These are phyloP conservation scores for Candida verbasci DNA, from an alignment of 805 yeast species.

Conservation along the genomic window DNA sequence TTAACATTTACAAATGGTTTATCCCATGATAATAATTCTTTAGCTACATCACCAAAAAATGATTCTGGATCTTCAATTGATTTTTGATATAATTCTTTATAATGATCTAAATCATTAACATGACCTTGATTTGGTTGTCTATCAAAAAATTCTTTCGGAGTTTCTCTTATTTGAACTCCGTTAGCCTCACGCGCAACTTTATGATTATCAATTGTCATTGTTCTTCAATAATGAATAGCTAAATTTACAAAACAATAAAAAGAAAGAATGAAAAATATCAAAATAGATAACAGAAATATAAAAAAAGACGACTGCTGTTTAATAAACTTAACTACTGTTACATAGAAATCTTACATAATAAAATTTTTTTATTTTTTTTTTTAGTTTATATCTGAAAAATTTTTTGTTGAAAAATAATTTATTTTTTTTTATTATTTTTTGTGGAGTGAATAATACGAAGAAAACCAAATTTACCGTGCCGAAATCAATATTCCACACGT, in stretches of 20 bases:
- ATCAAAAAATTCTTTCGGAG: slow-evolving; percentile 51
- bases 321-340: no score
- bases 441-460: not conserved
- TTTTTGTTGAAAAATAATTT: not conserved
- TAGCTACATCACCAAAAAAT: slow-evolving; percentile 78
- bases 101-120: slow-evolving; percentile 60
- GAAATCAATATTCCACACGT: no score
- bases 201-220: slow-evolving; percentile 31
- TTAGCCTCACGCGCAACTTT: slow-evolving; percentile 61
- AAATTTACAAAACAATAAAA: not conserved
- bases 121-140: slow-evolving; percentile 62
- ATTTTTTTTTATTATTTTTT: not conserved
- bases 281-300: not conserved
- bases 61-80: slow-evolving; percentile 75
- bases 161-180: slow-evolving; percentile 42
- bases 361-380: no score
- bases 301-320: no score
- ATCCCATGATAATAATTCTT: slow-evolving; percentile 73
- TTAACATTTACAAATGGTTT: slow-evolving; percentile 64
- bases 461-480: no score
- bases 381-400: not conserved
- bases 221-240: slow-evolving; percentile 1
- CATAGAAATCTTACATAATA: no score
- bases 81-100: slow-evolving; percentile 63
- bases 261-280: not conserved